These are phyloP conservation scores for Corchorus olitorius DNA, from an alignment of 345 rosid species.

Conservation along the genomic window DNA sequence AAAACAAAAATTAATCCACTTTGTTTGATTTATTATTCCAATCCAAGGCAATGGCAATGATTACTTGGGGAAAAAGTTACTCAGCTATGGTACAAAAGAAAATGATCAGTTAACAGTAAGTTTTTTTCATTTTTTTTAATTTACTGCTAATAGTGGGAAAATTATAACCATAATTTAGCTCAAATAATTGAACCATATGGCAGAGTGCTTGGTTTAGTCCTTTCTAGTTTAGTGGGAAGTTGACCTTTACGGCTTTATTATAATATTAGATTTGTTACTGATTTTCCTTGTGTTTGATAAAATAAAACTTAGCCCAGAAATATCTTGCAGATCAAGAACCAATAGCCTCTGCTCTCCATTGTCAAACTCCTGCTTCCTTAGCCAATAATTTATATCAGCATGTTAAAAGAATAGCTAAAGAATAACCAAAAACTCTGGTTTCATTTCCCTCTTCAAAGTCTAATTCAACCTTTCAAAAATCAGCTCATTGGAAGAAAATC, in stretches of 20 bases:
- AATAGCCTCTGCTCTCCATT: background rate
- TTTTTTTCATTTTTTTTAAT: too few relatives aligned
- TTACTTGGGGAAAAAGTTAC: too few relatives aligned
- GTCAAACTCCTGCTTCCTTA: background rate
- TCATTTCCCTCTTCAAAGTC: background rate
- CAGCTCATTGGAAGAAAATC: conserved; percentile 1
- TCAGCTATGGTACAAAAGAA: too few relatives aligned
- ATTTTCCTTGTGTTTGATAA: conserved; percentile 7
- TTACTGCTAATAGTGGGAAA: background rate
- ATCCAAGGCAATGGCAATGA: background rate
- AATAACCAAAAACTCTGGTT: background rate
- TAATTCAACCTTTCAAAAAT: background rate
- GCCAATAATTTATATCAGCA: background rate
- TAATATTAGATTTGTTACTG: background rate
- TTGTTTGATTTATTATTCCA: background rate
- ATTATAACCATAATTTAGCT: conserved; percentile 10
- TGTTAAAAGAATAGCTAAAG: background rate
- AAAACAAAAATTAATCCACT: background rate
- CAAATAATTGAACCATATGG: conserved; percentile 6
- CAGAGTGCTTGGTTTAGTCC: background rate
- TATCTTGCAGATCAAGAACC: background rate
- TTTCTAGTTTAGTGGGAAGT: background rate
- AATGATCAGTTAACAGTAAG: too few relatives aligned
- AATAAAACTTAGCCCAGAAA: background rate
- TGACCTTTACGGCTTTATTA: background rate